A percentile compares a stretch with the other conserved stretches of the same genome.
Evolutionary conservation across 805 yeast genomes (phyloP).

Genomic region (Priceomyces medius): DNA sequence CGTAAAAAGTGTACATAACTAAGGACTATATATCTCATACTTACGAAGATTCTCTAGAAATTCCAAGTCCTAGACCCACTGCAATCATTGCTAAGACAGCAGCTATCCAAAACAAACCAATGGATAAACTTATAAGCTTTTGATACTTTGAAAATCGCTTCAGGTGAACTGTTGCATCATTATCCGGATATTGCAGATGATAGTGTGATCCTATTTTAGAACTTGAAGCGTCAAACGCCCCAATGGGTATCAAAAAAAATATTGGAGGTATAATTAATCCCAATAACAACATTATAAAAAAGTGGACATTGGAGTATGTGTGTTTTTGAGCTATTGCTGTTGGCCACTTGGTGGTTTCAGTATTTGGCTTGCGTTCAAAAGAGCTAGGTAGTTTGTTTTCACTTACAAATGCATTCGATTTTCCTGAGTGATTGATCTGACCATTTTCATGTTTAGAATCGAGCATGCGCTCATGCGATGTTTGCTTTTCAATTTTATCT

Average conservation of each 20-base stretch:
- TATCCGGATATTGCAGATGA: constrained; percentile 11
- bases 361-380: too few species aligned
- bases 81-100: constrained; percentile 39
- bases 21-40: too few species aligned
- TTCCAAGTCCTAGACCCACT: constrained; percentile 36
- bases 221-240: constrained; percentile 33
- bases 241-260: constrained; percentile 34
- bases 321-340: not conserved
- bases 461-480: constrained; percentile 19
- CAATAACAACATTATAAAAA: constrained; percentile 25
- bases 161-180: constrained; percentile 3
- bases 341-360: not conserved
- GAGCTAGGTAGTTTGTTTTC: too few species aligned
- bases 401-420: not conserved
- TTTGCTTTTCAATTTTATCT: constrained; percentile 12
- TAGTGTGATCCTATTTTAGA: constrained; percentile 7
- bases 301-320: constrained; percentile 8
- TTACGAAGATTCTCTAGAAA: constrained; percentile 8
- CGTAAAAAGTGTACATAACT: too few species aligned
- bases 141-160: constrained; percentile 23
- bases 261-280: constrained; percentile 39
- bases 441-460: constrained; percentile 1
- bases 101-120: constrained; percentile 35
- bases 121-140: constrained; percentile 26
- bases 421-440: constrained; percentile 2